phyloP scores from a whole-genome alignment of 2,329 filamentous ascomycete species.

The Fusarium piperis region DNA sequence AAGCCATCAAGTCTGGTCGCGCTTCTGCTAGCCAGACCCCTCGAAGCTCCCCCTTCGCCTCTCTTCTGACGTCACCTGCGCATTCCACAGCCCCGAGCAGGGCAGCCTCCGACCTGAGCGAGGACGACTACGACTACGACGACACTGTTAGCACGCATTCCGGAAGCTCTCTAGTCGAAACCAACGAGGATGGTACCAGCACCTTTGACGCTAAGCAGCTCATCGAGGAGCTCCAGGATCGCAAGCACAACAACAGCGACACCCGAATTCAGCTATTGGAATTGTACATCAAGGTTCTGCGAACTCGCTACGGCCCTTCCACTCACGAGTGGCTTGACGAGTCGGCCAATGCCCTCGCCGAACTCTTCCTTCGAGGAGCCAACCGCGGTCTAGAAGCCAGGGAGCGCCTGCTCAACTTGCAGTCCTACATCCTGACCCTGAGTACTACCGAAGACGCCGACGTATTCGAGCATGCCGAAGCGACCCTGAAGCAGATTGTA shows the following conservation, averaged over 20 bases:
- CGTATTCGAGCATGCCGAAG: slow-evolving; percentile 44
- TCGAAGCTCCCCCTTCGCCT: slow-evolving; percentile 66
- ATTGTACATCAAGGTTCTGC: slow-evolving; percentile 61
- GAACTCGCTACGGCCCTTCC: slow-evolving; percentile 50
- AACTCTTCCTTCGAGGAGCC: slow-evolving; percentile 76
- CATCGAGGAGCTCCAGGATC: slow-evolving; percentile 75
- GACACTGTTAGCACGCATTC: slow-evolving; percentile 56
- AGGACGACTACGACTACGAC: slow-evolving; percentile 61
- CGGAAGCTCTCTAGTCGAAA: slow-evolving; percentile 54
- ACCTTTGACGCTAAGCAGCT: slow-evolving; percentile 70
- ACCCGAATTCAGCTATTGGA: slow-evolving; percentile 66
- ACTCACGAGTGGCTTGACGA: slow-evolving; percentile 61
- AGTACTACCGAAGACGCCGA: slow-evolving; percentile 70
- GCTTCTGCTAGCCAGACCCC: slow-evolving; percentile 68
- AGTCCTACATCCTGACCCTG: slow-evolving; percentile 76
- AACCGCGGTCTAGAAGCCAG: slow-evolving; percentile 73
- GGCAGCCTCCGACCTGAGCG: slow-evolving; percentile 69
- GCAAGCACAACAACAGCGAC: slow-evolving; percentile 80
- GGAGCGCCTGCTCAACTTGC: slow-evolving; percentile 76
- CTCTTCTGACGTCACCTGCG: slow-evolving; percentile 65
- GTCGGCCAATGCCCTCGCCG: slow-evolving; percentile 65
- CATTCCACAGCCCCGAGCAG: slow-evolving; percentile 69
- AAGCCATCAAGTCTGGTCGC: slow-evolving; percentile 68
- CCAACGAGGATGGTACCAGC: slow-evolving; percentile 74
- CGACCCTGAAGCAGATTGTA: slow-evolving; percentile 49